Conservation (phyloP, 768 basidiomycete genomes). For the Termitomyces heimii region DNA sequence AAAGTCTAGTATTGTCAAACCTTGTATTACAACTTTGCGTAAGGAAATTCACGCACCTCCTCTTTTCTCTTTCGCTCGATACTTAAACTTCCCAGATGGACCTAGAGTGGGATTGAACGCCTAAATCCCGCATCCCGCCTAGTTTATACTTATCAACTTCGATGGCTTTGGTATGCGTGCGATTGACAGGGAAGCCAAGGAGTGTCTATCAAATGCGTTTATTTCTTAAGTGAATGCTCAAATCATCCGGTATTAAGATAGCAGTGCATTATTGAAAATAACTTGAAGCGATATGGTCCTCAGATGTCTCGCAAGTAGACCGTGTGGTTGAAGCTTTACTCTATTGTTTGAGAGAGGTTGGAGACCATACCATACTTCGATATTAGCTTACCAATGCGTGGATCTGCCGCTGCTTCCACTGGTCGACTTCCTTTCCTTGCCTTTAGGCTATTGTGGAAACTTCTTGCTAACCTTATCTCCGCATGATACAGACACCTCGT, state of each 20-base stretch:
- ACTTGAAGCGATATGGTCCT: neutral
- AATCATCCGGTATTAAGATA: too few relatives aligned
- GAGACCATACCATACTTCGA: slow-evolving; percentile 9
- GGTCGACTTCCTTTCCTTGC: slow-evolving; percentile 8
- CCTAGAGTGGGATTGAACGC: neutral
- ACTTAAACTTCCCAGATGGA: neutral
- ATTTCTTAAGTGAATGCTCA: neutral
- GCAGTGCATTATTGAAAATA: neutral
- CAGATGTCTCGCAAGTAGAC: neutral
- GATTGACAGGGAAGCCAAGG: neutral
- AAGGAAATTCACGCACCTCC: neutral
- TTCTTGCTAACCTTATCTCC: slow-evolving; percentile 3
- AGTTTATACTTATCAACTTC: neutral
- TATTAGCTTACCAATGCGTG: slow-evolving; percentile 10
- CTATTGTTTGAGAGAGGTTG: neutral
- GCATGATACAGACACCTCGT: slow-evolving; percentile 5
- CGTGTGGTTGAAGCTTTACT: neutral
- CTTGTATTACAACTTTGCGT: too few relatives aligned
- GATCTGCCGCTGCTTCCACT: slow-evolving; percentile 16
- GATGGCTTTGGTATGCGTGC: neutral
- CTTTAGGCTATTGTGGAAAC: slow-evolving; percentile 7
- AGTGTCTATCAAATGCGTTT: neutral
- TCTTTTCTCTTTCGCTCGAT: neutral
- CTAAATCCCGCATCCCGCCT: neutral
- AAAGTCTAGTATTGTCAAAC: neutral